phyloP scores from a whole-genome alignment of 768 basidiomycete species.

The Mycena latifolia region DNA sequence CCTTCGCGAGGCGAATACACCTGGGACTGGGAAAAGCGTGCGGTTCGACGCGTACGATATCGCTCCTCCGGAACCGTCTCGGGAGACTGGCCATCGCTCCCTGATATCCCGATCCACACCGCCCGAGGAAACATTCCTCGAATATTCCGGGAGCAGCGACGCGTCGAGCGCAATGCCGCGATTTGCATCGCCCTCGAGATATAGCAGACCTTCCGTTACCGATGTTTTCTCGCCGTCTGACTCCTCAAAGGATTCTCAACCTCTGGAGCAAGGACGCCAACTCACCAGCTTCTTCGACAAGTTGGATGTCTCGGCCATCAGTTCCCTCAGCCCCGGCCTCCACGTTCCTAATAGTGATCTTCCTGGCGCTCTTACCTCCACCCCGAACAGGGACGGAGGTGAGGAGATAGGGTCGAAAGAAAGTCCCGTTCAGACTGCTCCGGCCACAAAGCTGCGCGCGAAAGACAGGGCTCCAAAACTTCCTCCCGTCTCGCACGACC shows the following conservation, averaged over 20 bases:
- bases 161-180: conserved; percentile 41
- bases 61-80: conserved; percentile 70
- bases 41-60: conserved; percentile 78
- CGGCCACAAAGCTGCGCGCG: conserved; percentile 55
- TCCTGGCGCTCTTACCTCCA: conserved; percentile 52
- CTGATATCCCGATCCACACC: conserved; percentile 40
- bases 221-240: conserved; percentile 63
- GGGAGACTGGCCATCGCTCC: conserved; percentile 48
- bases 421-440: conserved; percentile 46
- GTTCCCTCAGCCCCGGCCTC: conserved; percentile 43
- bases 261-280: conserved; percentile 50
- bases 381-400: conserved; percentile 48
- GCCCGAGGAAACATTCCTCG: conserved; percentile 41
- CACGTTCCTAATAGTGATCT: conserved; percentile 41
- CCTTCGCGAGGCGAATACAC: conserved; percentile 76
- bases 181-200: conserved; percentile 49
- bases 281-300: conserved; percentile 66
- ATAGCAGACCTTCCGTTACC: conserved; percentile 56
- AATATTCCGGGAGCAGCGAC: conserved; percentile 41
- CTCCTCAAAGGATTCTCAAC: conserved; percentile 28
- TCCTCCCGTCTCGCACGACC: conserved; percentile 58
- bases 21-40: conserved; percentile 81
- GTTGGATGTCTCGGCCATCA: conserved; percentile 48
- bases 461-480: conserved; percentile 51
- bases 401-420: conserved; percentile 40